These are phyloP conservation scores for Metroxylon sagu DNA, from an alignment of 176 grass and related monocot genomes.

Conservation along the genomic window DNA sequence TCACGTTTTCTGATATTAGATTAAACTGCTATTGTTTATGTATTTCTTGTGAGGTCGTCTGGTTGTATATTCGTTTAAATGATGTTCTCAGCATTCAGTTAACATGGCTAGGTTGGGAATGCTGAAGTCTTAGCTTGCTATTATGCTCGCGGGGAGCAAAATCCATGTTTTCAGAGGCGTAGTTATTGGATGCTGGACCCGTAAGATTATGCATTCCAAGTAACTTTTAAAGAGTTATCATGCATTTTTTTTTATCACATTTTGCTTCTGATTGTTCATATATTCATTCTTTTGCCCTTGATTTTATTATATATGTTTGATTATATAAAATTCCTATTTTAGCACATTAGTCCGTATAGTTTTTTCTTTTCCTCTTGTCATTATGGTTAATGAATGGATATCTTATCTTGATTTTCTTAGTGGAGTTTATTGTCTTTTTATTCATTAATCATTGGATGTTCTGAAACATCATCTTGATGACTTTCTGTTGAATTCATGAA, in stretches of 20 bases:
- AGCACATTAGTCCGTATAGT: too few species aligned
- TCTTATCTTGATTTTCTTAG: too few species aligned
- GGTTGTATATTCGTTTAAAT: not conserved
- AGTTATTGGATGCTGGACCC: constrained; percentile 94
- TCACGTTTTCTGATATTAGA: too few species aligned
- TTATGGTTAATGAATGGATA: too few species aligned
- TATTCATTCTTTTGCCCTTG: not conserved
- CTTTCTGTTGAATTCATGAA: too few species aligned
- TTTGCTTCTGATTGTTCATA: not conserved
- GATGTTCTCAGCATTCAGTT: not conserved
- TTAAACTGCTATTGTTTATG: not conserved
- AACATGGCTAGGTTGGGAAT: constrained; percentile 57
- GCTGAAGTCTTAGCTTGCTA: constrained; percentile 55
- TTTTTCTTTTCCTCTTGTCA: too few species aligned
- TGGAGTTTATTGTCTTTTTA: too few species aligned
- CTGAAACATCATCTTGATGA: too few species aligned
- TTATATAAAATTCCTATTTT: too few species aligned
- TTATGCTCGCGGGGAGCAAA: constrained; percentile 57
- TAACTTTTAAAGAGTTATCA: not conserved
- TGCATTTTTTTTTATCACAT: not conserved
- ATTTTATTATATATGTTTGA: not conserved
- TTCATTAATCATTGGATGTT: too few species aligned
- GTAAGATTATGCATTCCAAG: constrained; percentile 36
- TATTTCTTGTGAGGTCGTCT: not conserved
- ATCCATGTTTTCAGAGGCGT: constrained; percentile 59